Evolutionary conservation across 495 filamentous ascomycete species (phyloP), one percentile per base, ranked within the genome.

Genomic region (Aspergillus haitiensis): DNA sequence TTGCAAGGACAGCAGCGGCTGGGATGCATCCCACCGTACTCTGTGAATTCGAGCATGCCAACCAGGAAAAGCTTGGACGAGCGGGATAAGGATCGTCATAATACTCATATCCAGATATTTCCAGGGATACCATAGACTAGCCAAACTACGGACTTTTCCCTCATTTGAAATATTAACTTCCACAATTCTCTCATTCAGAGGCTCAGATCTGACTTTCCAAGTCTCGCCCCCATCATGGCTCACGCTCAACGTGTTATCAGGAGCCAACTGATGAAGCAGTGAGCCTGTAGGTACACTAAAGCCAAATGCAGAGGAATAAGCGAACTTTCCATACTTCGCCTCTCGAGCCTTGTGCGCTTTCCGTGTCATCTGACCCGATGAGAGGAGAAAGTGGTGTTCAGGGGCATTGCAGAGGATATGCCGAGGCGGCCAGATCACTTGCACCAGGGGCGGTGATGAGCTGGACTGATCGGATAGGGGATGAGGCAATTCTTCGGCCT

Each of bases 241-340:
- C 2, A 48, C 56, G 45, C 34, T n/a, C 0, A 65, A 21, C 2
- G 63, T 65, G 18, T 51, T 65, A 44, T 65, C 63, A 2, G 63
- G 63, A 3, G 63, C 63, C 4, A 62, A 10, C 46, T 65, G 63
- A 8, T 47, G 39, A 10, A 65, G 52, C 2, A 65, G 33, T 2
- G 15, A 9, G 27, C 59, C 63, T 1, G 51, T 50, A 3, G 63
- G 63, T 2, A 65, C 63, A 52, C 65, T 67, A 70, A 89, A 91
- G 7, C 78, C 86, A 71, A 88, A 89, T 3, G 85, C 79, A 40
- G 82, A 83, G 50, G 80, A 84, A 69, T 91, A 90, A 5, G 86
- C 86, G 69, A 90, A 89, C 58, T 81, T 78, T 33, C 88, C 86
- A 71, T 91, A 91, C 64, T 90, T 90, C 47, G 88, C 84, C 69